Evolutionary conservation across 495 filamentous ascomycete species (phyloP), one percentile per base, ranked within the genome.

Genomic region (Melanomma pulvis-pyrius): DNA sequence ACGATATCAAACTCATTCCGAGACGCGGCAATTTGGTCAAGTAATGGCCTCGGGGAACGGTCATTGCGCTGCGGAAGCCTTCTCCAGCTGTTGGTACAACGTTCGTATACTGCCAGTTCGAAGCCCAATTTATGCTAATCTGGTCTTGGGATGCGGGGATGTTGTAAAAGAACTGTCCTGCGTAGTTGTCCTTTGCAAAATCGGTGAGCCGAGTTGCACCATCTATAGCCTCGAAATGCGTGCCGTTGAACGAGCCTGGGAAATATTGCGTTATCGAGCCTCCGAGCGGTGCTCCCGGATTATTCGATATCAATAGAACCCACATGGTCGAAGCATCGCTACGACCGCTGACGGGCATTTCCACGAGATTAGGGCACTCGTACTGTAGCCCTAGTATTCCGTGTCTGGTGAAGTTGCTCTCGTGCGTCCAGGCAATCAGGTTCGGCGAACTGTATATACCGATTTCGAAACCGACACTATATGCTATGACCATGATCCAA

Each of bases 131-230:
- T 39, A 87, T 78, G 30, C 75, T 80, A 59, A 82, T 69, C 29
- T 79, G 77, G 21, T 76, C 76, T 25, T 77, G 70, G 24, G 68
- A 74, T 4, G 62, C 56, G 0, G 79, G 74, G 5, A 83, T 71
- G 11, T 79, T 80, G 65, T 82, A 81, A 69, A 82, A 86, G 69
- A 79, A 81, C 55, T 82, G 76, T 0, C 80, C 82, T 25, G 85
- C 84, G 63, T 87, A 86, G 65, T 81, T 84, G 71, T 87, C 84
- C 51, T 85, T 85, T 21, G 78, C 82, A 61, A 82, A 84, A 71
- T 87, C 84, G 8, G 0, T 80, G 78, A 34, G 30, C 4, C 30
- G 12, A 34, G 30, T 34, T 34, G 30, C 30, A 5, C 5, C 4
- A 12, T 12, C 12, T 5, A 34, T 34, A 12, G 30, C 30, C 30